Base-by-base conservation (phyloP, 2,329 filamentous ascomycete species). In the Aspergillus ustus region DNA sequence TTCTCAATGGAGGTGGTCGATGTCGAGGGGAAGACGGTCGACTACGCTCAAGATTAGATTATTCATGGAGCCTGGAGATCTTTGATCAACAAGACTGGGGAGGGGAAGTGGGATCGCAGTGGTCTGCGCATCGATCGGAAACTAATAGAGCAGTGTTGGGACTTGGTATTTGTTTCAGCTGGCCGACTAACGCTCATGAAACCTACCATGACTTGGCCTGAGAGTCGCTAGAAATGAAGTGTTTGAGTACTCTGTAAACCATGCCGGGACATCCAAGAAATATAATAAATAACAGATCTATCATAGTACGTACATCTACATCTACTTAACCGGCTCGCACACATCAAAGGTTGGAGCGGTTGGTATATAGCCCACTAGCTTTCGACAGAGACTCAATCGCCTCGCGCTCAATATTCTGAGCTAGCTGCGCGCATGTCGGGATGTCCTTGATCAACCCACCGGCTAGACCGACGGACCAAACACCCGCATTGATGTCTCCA, bases 391-490 rank as follows among this genome's bases (percentile, higher is more conserved):
- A 25, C 22, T 60, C 58, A 40, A 50, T 48, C n/a, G 52, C 58
- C 31, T 60, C 51, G 13, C 44, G 51, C 45, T 60, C 58, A 17
- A 60, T 55, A 17, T 34, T 60, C 8, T 52, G 51, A 25, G 52
- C 37, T n/a, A 55, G 58, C 29, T 60, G 52, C 34, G 49, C 34
- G 25, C 57, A 55, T 15, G 58, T 60, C 15, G 57, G 58, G 29
- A 60, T 60, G 4, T 52, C 54, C 20, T 55, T 60, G 46, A 55
- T 55, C 34, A 60, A 25, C 17, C 52, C 45, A 11, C 52, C 52
- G 15, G 45, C 52, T 44, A 50, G 51, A 28, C 58, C 58, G 17
- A 60, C 58, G 3, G 58, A 60, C 58, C 58, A 60, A n/a, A 60
- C 57, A 44, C 57, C 52, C 15, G 52, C 58, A 25, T 60, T 43